Conservation (phyloP, 139 green algal species). For the Penium margaritaceum region DNA sequence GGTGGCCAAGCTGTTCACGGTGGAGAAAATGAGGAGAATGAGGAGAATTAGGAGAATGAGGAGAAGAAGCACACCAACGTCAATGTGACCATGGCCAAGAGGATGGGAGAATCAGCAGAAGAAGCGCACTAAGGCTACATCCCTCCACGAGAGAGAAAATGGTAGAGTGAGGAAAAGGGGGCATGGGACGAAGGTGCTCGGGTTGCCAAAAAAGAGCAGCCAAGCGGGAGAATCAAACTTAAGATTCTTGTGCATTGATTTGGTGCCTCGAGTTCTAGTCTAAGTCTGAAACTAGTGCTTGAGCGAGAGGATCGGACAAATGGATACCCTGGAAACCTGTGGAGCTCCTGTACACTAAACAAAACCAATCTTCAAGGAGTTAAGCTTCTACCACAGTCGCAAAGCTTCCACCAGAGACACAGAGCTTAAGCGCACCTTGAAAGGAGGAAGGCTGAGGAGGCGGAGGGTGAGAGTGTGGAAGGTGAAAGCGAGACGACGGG, state of each 20-base stretch:
- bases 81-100: neutral
- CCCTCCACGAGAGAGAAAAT: no score
- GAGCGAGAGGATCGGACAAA: neutral
- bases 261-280: neutral
- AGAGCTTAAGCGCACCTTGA: constrained; percentile 19
- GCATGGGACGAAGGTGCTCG: no score
- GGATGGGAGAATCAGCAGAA: neutral
- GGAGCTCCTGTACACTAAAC: constrained; percentile 4
- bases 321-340: neutral
- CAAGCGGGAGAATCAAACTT: no score
- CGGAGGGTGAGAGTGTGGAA: constrained; percentile 36
- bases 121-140: neutral
- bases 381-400: neutral
- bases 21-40: neutral
- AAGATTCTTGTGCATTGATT: no score
- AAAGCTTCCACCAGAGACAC: constrained; percentile 9
- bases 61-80: neutral
- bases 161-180: no score
- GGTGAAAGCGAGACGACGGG: constrained; percentile 44
- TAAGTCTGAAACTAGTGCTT: neutral
- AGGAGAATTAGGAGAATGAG: neutral
- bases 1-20: neutral
- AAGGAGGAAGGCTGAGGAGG: constrained; percentile 9
- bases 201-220: no score
- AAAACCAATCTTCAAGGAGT: neutral